Conservation (phyloP, 1,284 basidiomycete genomes). For the Pseudozyma sp. region DNA sequence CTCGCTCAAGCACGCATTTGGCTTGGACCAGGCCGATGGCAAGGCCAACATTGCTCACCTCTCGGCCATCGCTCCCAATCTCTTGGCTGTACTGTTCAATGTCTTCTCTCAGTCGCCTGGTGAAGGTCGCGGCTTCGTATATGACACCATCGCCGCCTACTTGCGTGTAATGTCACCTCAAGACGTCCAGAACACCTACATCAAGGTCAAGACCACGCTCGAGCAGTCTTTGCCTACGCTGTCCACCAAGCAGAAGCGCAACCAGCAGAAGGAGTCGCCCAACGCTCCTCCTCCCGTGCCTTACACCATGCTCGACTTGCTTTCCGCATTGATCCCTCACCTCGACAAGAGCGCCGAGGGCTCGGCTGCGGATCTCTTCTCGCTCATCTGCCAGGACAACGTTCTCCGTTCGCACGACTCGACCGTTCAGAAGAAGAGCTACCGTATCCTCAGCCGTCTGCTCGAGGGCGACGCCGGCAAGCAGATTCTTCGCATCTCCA, state of each 20-base stretch:
- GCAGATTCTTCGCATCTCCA: slow-evolving; percentile 42
- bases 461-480: slow-evolving; percentile 53
- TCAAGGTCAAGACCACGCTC: slow-evolving; percentile 82
- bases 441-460: slow-evolving; percentile 82
- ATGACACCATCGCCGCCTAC: slow-evolving; percentile 90
- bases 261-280: slow-evolving; percentile 39
- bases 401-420: slow-evolving; percentile 77
- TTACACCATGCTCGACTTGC: slow-evolving; percentile 88
- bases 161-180: slow-evolving; percentile 76
- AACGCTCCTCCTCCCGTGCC: slow-evolving; percentile 71
- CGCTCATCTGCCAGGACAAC: slow-evolving; percentile 71
- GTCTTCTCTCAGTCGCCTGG: slow-evolving; percentile 87
- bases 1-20: slow-evolving; percentile 72
- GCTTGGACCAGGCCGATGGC: slow-evolving; percentile 75
- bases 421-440: slow-evolving; percentile 94
- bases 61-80: slow-evolving; percentile 84
- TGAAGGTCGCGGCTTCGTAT: slow-evolving; percentile 84
- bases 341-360: slow-evolving; percentile 42
- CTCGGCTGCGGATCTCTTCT: slow-evolving; percentile 70
- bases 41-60: slow-evolving; percentile 80
- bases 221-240: slow-evolving; percentile 75
- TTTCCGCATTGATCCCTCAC: slow-evolving; percentile 82
- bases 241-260: slow-evolving; percentile 37
- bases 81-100: slow-evolving; percentile 95
- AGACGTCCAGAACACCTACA: slow-evolving; percentile 81